Base-by-base conservation (phyloP, 495 filamentous ascomycete genomes). In the Penicillium canescens region DNA sequence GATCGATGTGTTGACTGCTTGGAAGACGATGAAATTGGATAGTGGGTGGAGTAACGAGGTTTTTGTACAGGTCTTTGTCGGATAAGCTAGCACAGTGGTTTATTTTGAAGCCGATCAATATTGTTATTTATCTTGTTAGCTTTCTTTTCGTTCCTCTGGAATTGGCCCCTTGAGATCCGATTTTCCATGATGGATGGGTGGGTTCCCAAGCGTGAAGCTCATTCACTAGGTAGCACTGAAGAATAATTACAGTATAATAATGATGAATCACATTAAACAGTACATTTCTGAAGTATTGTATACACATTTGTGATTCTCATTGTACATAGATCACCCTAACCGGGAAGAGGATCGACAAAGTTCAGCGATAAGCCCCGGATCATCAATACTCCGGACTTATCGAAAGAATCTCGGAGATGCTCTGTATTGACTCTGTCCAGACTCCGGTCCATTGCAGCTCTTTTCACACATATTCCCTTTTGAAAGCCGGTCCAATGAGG, bases 31-130 rank as follows among this genome's bases (percentile, higher is more conserved):
- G 78, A 82, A 78, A 0, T 68, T 94, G 36, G 64, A 84, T 54
- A 76, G 82, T 36, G 86, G 89, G 14, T 96, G 90, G 89, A 87
- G 84, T 42, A 96, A 96, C 59, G 92, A 97, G 65, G 82, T 91
- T 28, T 76, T 80, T 36, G 77, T 96, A 16, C 85, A 88, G 67
- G 69, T 96, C 9, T 87, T 74, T 54, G 61, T 80, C 1, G 55
- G 60, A 6, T 75, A 28, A 63, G 3, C 4, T 39, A 38, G 21
- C 0, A 9, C 11, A 18, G 41, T 24, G 16, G 0, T 26, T 31
- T 6, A 24, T 24, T 4, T 24, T 24, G 4, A 24, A 8, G 9
- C 8, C 28, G 8, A 7, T 31, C 7, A 31, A 31, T 31, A 31
- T 31, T 31, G 2, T 31, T 31, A 7, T 31, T 31, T 31, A 5